Percentiles rank a stretch among this genome's conserved stretches.
phyloP scores from a whole-genome alignment of 73 alveolate genomes.

The Paramecium octaurelia region DNA sequence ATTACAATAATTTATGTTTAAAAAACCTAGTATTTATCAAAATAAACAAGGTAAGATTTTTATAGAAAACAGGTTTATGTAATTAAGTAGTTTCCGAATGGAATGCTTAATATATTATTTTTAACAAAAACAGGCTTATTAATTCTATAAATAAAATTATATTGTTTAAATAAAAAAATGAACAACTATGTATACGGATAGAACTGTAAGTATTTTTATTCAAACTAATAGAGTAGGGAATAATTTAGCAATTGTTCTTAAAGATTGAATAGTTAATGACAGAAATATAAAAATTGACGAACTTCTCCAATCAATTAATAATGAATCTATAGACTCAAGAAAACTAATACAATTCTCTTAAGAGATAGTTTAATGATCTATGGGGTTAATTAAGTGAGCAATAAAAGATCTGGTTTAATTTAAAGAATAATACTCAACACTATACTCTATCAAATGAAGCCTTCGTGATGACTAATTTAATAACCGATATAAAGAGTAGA shows the following conservation, averaged over 20 bases:
- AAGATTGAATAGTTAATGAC: not conserved
- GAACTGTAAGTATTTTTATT: not conserved
- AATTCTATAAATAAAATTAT: not conserved
- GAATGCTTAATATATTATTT: not conserved
- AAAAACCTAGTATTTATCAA: no score
- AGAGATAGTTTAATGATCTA: not conserved
- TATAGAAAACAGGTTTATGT: no score
- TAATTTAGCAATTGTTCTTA: not conserved
- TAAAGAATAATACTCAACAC: not conserved
- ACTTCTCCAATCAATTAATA: not conserved
- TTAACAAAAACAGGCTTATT: not conserved
- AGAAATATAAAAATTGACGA: not conserved
- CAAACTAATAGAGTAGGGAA: not conserved
- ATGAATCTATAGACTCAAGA: not conserved
- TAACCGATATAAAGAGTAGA: not conserved
- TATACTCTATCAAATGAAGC: not conserved
- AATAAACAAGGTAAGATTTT: no score
- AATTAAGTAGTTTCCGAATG: no score
- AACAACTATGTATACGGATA: not conserved
- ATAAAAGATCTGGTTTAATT: not conserved
- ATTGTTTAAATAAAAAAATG: not conserved
- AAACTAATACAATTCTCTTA: not conserved
- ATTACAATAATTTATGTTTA: no score
- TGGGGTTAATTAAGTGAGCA: not conserved
- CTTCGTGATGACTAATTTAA: not conserved